Base-by-base conservation (phyloP, 176 grass and related monocot species). In the Musa acuminata region DNA sequence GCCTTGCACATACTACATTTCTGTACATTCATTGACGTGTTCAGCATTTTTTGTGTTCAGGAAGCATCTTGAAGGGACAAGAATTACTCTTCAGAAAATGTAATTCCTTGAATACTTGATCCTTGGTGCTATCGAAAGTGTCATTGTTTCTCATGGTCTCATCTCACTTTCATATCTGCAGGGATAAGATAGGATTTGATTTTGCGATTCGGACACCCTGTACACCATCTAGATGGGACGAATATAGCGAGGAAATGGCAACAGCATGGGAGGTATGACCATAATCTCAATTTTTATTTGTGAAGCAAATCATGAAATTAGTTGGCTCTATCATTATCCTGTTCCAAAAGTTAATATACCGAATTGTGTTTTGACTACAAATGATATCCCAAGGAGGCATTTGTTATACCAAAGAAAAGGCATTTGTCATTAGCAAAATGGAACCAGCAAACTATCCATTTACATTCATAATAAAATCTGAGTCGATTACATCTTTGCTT, bases 171-270 rank as follows among this genome's bases (percentile, higher is more conserved):
- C 66, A 26, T 77, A 57, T 62, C 27, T 81, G 58, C 84, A 99
- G 95, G 80, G 95, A 80, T 64, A 87, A 91, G 27, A 84, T 82
- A 81, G 95, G 90, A 82, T 94, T 91, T 82, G 95, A 99, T 62
- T 99, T 99, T 43, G 95, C 90, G 75, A 99, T 99, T 69, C 82
- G 90, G 84, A 99, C 95, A 43, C 90, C 95, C 75, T 99, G 95
- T 83, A 99, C 95, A 52, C 88, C 95, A 85, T 84, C 90, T 60
- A 91, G 95, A 87, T 99, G 90, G 88, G 88, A 93, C 49, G 90
- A 99, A 74, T 99, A 94, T 20, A 70, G 85, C 62, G 84, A 90
- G 83, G 95, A 99, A 91, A 94, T 99, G 88, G 77, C 84, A 53
- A 86, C 81, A 52, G 86, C 90, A 19, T 99, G 90, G 95, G 95